Conservation (phyloP, 2,329 filamentous ascomycete genomes). For the Botrytis deweyae region DNA sequence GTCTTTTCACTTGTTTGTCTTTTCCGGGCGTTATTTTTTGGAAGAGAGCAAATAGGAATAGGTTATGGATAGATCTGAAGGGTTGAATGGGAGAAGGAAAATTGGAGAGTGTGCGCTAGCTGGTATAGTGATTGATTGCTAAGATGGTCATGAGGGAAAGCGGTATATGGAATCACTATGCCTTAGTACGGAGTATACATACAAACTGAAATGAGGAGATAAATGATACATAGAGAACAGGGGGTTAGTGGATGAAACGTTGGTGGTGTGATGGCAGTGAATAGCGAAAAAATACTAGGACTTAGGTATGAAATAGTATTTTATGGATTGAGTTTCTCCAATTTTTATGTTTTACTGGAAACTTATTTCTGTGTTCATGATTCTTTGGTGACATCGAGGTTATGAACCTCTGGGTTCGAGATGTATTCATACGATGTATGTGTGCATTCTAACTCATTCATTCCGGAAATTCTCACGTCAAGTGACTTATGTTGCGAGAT, state of each 20-base stretch:
- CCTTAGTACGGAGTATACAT: neutral
- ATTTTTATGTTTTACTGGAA: neutral
- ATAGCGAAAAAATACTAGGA: neutral
- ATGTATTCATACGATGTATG: neutral
- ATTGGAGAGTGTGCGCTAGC: neutral
- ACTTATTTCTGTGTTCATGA: neutral
- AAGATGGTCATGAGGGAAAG: neutral
- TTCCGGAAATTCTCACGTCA: neutral
- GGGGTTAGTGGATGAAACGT: neutral
- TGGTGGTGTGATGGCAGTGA: neutral
- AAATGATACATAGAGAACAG: neutral
- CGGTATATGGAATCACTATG: neutral
- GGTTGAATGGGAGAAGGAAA: neutral
- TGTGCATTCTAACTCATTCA: neutral
- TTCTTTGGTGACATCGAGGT: neutral
- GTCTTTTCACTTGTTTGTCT: conserved; percentile 1
- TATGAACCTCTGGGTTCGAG: neutral
- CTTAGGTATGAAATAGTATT: neutral
- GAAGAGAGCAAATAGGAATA: neutral
- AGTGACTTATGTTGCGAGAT: too few relatives aligned
- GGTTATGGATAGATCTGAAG: neutral
- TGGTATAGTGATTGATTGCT: neutral
- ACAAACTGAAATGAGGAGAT: neutral
- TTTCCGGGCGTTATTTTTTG: conserved; percentile 1
- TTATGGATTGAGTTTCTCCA: neutral